Percentiles rank a stretch among this genome's conserved stretches.
phyloP scores from a whole-genome alignment of 768 basidiomycete genomes.

The Guyanaporus albipodus region DNA sequence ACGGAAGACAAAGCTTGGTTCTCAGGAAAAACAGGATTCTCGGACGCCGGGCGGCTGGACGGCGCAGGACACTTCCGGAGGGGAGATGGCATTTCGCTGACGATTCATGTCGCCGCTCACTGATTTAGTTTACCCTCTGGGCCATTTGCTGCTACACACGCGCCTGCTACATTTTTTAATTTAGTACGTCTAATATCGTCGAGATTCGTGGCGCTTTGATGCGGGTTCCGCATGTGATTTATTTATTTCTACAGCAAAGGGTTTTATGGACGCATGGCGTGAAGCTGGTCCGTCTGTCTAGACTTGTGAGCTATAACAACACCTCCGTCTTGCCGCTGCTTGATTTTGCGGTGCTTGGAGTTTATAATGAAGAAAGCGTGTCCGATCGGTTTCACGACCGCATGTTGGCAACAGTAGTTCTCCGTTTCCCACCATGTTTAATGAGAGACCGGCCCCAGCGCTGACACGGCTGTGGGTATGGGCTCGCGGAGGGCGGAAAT shows the following conservation, averaged over 20 bases:
- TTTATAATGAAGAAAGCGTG: background rate
- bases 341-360: background rate
- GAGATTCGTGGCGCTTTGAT: background rate
- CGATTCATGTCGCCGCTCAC: background rate
- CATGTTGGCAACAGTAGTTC: background rate
- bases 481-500: no score
- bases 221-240: background rate
- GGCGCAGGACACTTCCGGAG: background rate
- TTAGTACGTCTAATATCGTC: no score
- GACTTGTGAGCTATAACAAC: background rate
- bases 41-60: constrained; percentile 3
- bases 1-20: background rate
- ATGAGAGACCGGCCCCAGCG: no score
- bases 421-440: background rate
- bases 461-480: no score
- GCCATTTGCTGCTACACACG: no score
- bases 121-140: no score
- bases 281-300: no score
- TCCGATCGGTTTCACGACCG: constrained; percentile 1
- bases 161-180: no score
- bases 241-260: no score
- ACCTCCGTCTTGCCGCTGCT: background rate
- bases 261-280: no score
- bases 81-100: constrained; percentile 8
- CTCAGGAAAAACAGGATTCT: background rate